phyloP scores from a whole-genome alignment of 768 basidiomycete genomes.

The Leucosporidium scottii region DNA sequence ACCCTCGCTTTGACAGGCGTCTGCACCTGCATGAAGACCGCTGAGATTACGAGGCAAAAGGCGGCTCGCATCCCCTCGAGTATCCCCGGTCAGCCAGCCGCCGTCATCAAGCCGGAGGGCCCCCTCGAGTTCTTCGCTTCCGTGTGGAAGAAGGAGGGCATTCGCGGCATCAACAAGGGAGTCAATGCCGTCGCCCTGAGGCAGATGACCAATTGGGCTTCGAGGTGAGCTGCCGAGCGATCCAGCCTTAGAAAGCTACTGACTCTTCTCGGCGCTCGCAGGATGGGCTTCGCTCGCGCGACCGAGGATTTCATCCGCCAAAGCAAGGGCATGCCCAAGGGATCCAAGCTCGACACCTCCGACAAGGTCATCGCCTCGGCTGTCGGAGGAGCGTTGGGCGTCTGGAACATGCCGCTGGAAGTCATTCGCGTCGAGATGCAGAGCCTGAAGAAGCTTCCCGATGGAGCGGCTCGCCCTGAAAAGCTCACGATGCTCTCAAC shows the following conservation, averaged over 20 bases:
- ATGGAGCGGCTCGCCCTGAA: conserved; percentile 63
- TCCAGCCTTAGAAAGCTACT: neutral
- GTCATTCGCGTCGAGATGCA: conserved; percentile 99
- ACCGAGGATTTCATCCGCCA: conserved; percentile 71
- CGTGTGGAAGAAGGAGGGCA: conserved; percentile 85
- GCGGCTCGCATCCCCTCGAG: conserved; percentile 45
- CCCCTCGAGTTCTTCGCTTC: conserved; percentile 79
- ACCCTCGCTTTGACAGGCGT: conserved; percentile 45
- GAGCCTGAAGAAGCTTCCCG: conserved; percentile 40
- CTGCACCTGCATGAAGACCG: conserved; percentile 99
- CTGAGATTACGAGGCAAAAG: conserved; percentile 90
- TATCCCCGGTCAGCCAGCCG: conserved; percentile 16
- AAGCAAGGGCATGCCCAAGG: conserved; percentile 64
- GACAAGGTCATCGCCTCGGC: conserved; percentile 86
- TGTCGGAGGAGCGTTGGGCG: conserved; percentile 79
- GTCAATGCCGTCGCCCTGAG: conserved; percentile 60
- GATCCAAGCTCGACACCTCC: conserved; percentile 59
- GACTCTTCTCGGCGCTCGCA: neutral
- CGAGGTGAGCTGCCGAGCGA: conserved; percentile 37
- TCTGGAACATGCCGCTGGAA: conserved; percentile 77
- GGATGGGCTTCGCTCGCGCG: conserved; percentile 22
- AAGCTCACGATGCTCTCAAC: conserved; percentile 80
- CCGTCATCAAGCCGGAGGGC: conserved; percentile 66
- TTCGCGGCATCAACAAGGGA: conserved; percentile 96
- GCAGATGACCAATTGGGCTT: conserved; percentile 48